These are phyloP conservation scores for Pseudonitzschia pungens DNA, from an alignment of 108 stramenopile genomes.

Conservation along the genomic window DNA sequence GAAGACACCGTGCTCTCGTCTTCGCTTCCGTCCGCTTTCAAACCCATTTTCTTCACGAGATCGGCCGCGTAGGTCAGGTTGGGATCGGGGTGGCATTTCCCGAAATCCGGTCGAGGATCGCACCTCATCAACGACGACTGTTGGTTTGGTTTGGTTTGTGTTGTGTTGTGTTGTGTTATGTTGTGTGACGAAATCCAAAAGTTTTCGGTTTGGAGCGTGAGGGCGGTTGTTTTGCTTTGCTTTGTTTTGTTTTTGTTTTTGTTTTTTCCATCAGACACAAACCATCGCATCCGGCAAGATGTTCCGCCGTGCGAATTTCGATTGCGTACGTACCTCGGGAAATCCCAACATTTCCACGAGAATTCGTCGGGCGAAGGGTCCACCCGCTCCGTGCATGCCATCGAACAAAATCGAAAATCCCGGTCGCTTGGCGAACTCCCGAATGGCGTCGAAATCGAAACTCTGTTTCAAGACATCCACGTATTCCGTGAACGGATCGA, in stretches of 20 bases:
- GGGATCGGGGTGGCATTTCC: conserved; percentile 97
- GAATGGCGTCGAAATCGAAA: conserved; percentile 92
- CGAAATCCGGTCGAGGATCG: conserved; percentile 94
- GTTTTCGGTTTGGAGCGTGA: too few species aligned
- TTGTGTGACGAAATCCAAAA: too few species aligned
- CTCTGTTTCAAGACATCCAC: conserved; percentile 80
- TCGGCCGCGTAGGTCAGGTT: conserved; percentile 97
- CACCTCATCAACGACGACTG: conserved; percentile 80
- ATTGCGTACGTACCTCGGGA: conserved; percentile 57
- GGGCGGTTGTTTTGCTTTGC: too few species aligned
- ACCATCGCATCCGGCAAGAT: not conserved
- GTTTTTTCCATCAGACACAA: conserved; percentile 1
- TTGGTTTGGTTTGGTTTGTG: too few species aligned
- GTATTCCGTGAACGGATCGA: conserved; percentile 86
- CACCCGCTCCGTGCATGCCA: conserved; percentile 99
- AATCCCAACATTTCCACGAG: conserved; percentile 94
- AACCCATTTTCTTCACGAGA: conserved; percentile 90
- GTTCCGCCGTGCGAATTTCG: too few species aligned
- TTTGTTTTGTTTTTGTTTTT: too few species aligned
- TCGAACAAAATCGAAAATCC: conserved; percentile 94
- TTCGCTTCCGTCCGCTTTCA: conserved; percentile 79
- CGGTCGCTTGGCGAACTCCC: conserved; percentile 63
- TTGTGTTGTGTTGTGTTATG: too few species aligned
- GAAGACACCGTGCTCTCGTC: conserved; percentile 39
- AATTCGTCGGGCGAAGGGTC: conserved; percentile 91